Conservation (phyloP, 345 rosid genomes). For the Citrus unshiu region DNA sequence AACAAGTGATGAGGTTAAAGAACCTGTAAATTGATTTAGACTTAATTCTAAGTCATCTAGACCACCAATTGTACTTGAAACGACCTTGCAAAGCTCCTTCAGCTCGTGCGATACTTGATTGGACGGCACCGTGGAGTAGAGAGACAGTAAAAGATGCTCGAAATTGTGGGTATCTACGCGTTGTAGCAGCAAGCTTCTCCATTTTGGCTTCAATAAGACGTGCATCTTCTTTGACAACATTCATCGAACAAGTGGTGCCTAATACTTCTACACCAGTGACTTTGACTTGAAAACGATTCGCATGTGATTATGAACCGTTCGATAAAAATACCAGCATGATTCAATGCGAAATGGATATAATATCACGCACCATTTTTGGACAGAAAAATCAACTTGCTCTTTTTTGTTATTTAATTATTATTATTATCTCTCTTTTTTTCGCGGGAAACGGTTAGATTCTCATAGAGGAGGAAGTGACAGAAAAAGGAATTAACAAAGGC, state of each 20-base stretch:
- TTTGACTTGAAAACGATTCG: too few species aligned
- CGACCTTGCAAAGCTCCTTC: slow-evolving; percentile 40
- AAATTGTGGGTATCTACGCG: not conserved
- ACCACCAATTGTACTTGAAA: slow-evolving; percentile 63
- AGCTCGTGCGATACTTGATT: slow-evolving; percentile 22
- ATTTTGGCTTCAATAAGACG: slow-evolving; percentile 21
- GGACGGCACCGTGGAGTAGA: slow-evolving; percentile 15
- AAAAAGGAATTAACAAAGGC: not conserved
- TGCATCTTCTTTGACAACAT: slow-evolving; percentile 37
- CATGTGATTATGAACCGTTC: not conserved
- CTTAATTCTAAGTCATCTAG: slow-evolving; percentile 73
- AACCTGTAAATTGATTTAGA: slow-evolving; percentile 33
- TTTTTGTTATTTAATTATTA: not conserved
- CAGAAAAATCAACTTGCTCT: not conserved
- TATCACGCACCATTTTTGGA: not conserved
- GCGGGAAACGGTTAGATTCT: not conserved
- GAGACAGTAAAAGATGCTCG: slow-evolving; percentile 8
- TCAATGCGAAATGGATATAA: not conserved
- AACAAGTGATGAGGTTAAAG: slow-evolving; percentile 44
- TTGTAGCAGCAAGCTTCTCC: slow-evolving; percentile 14
- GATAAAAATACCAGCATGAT: not conserved
- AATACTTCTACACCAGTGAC: not conserved
- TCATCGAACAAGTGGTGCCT: slow-evolving; percentile 40
- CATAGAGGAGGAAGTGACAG: not conserved
- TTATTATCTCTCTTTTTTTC: too few species aligned